A percentile compares a stretch with the other conserved stretches of the same genome.
These are phyloP conservation scores for Ustulina deusta DNA, from an alignment of 2,329 filamentous ascomycete genomes.

Conservation along the genomic window DNA sequence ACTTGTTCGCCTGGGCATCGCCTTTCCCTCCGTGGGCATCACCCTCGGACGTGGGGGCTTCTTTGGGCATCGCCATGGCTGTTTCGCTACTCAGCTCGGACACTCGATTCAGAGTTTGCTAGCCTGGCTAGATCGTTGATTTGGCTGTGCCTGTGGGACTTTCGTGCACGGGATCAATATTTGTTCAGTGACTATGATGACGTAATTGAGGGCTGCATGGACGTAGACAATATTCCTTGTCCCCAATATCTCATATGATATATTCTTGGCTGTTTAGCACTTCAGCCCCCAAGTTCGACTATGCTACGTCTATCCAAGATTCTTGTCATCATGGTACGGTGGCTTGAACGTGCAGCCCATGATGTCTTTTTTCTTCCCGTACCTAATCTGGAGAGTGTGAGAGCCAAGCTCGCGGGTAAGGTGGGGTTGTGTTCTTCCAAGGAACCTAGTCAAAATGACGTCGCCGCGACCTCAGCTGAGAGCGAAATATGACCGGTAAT, in stretches of 20 bases:
- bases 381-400: not conserved
- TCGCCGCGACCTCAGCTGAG: slow-evolving; percentile 16
- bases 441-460: slow-evolving; percentile 29
- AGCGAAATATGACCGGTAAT: not conserved
- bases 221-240: not conserved
- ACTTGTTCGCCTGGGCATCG: slow-evolving; percentile 36
- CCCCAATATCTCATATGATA: slow-evolving; percentile 4
- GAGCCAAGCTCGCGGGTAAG: slow-evolving; percentile 4
- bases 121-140: not conserved
- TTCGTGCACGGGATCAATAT: not conserved
- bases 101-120: not conserved
- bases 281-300: not conserved
- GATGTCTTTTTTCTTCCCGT: not conserved
- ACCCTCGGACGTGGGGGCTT: slow-evolving; percentile 8
- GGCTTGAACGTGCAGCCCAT: slow-evolving; percentile 18
- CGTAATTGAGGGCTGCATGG: slow-evolving; percentile 10
- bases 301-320: not conserved
- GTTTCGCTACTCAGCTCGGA: not conserved
- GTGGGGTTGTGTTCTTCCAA: slow-evolving; percentile 25
- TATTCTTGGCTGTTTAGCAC: slow-evolving; percentile 6
- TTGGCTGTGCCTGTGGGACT: not conserved
- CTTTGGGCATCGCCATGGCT: slow-evolving; percentile 21
- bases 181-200: slow-evolving; percentile 11
- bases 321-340: slow-evolving; percentile 26
- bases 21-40: slow-evolving; percentile 24